phyloP scores from a whole-genome alignment of 495 filamentous ascomycete species.

The Cetradonia linearis region DNA sequence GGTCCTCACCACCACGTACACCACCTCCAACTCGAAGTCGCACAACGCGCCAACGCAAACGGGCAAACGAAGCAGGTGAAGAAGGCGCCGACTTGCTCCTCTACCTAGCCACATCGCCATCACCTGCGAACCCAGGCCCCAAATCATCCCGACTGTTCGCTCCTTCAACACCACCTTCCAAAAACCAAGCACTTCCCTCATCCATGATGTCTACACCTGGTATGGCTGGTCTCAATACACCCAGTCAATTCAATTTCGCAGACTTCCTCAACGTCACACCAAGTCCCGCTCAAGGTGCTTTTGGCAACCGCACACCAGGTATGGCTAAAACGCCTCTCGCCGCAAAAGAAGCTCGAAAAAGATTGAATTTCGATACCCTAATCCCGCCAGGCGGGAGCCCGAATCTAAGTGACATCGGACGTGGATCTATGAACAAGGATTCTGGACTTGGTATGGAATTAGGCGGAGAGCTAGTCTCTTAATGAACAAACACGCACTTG shows the following conservation, averaged over 20 bases:
- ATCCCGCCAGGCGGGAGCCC: slow-evolving; percentile 39
- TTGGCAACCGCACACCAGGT: slow-evolving; percentile 50
- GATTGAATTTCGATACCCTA: slow-evolving; percentile 59
- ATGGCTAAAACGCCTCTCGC: slow-evolving; percentile 50
- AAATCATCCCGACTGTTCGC: slow-evolving; percentile 44
- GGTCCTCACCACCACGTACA: slow-evolving; percentile 71
- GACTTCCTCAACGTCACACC: slow-evolving; percentile 95
- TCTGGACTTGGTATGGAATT: slow-evolving; percentile 45
- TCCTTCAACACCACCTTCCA: slow-evolving; percentile 80
- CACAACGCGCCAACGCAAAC: slow-evolving; percentile 35
- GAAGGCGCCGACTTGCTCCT: slow-evolving; percentile 86
- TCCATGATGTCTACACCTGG: slow-evolving; percentile 87
- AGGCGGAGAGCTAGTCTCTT: slow-evolving; percentile 45
- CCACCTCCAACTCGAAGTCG: slow-evolving; percentile 59
- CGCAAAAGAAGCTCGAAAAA: slow-evolving; percentile 45
- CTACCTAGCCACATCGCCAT: slow-evolving; percentile 87
- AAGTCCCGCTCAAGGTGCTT: slow-evolving; percentile 79
- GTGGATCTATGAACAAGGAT: slow-evolving; percentile 21
- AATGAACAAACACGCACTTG: slow-evolving; percentile 4
- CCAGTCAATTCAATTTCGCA: slow-evolving; percentile 76
- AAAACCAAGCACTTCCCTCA: slow-evolving; percentile 63
- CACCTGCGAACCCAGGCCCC: slow-evolving; percentile 50
- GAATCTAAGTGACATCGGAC: slow-evolving; percentile 14
- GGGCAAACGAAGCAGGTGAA: slow-evolving; percentile 43
- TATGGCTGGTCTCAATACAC: slow-evolving; percentile 43